Evolutionary conservation across 495 filamentous ascomycete genomes (phyloP), one percentile per base, ranked within the genome.

Genomic region (Glonium stellatum): DNA sequence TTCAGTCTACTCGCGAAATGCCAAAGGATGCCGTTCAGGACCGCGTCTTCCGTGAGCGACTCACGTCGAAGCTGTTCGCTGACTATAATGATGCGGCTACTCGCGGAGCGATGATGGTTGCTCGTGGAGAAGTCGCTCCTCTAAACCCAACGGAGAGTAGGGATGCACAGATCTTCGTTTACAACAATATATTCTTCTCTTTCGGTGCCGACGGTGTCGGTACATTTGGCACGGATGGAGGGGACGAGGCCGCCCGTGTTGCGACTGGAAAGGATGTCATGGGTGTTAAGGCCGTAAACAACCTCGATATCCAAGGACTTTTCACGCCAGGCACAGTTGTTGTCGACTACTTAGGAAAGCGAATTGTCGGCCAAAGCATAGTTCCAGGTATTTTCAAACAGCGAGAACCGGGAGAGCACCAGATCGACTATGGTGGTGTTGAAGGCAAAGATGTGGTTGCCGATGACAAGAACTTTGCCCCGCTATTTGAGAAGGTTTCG

Each of bases 311-410:
- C 67, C 83, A 87, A 50, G 92, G 90, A 15, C 79, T 99, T 21
- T 96, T 92, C 70, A 97, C 92, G 13, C 90, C 95, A 0, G 95
- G 92, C 42, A 99, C 95, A 19, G 88, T 97, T 18, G 90, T 97
- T 10, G 88, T 97, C 1, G 95, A 99, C 73, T 99, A 97, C 70
- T 80, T 97, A 25, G 95, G 95, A 51, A 96, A 93, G 78, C 90
- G 95, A 58, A 87, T 99, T 61, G 93, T 99, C 42, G 95, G 90
- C 36, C 95, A 99, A 77, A 96, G 90, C 68, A 97, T 99, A 61
- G 95, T 99, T 6, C 95, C 95, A 5, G 95, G 95, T 51, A 99
- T 99, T 69, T 99, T 99, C 83, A 96, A 96, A 76, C 95, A 97
- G 76, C 85, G 92, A 22, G 95, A 97, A 67, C 89, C 91, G 19